Evolutionary conservation across 1,284 basidiomycete genomes (phyloP), one percentile per base, ranked within the genome.

Genomic region (Cryptococcus floricola): DNA sequence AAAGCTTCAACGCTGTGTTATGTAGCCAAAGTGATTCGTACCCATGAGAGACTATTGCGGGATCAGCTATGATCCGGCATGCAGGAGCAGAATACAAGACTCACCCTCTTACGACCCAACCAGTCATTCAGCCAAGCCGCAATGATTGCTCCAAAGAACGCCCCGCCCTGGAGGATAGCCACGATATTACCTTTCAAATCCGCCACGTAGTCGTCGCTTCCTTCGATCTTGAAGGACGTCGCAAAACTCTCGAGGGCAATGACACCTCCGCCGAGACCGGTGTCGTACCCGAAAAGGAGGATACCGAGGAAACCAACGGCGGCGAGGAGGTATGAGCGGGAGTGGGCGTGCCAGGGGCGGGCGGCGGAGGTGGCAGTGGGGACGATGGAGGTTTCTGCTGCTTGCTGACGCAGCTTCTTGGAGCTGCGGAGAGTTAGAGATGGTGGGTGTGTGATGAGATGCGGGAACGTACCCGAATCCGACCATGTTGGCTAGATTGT

Each of bases 301-400:
- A 89, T 88, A 13, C 87, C 88, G 83, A 87, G 85, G 71, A 88
- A 89, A 2, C 81, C 85, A 57, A 87, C 78, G 64, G 86, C 83
- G 7, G 87, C 87, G 59, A 88, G 77, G 80, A 84, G 4, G 55
- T 74, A 74, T 16, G 67, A 64, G 43, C 67, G 47, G 13, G 61
- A 66, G 48, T 69, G 61, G 34, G 65, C 66, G 52, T 68, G 58
- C 66, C 66, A 68, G 51, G 65, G 65, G 37, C 64, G 50, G 14
- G 56, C 41, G 28, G 58, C 53, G 16, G 57, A 50, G 12, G 42
- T 31, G 39, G 50, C 52, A 50, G 56, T 54, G 14, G 56, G 52
- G 5, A 55, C 57, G 37, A 54, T 48, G 45, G 53, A 54, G 39
- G 53, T 38, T 14, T 48, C 18, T 10, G 47, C 47, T 5, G 53